phyloP scores from a whole-genome alignment of 1,284 basidiomycete genomes.

The Ganoderma leucocontextum region DNA sequence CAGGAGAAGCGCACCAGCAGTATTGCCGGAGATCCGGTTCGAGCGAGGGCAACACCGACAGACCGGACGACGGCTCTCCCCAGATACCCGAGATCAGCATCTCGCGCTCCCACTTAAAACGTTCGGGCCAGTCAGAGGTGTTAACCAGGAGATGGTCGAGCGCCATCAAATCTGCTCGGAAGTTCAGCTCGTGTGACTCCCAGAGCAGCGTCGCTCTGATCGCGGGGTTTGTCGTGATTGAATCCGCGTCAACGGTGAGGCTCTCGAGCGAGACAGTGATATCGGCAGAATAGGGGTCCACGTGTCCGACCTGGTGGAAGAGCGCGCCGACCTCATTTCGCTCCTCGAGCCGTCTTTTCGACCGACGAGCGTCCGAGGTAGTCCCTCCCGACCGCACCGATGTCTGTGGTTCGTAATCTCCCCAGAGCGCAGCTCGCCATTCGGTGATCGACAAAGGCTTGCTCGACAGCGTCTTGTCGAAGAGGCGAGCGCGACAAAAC shows the following conservation, averaged over 20 bases:
- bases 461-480: slow-evolving; percentile 11
- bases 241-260: not conserved
- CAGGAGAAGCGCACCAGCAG: not conserved
- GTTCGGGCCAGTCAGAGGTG: not conserved
- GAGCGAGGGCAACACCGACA: slow-evolving; percentile 33
- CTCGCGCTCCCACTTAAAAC: slow-evolving; percentile 5
- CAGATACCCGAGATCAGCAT: slow-evolving; percentile 1
- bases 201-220: not conserved
- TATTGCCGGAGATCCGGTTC: not conserved
- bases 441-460: slow-evolving; percentile 15
- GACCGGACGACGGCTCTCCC: not conserved
- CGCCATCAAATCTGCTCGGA: slow-evolving; percentile 3
- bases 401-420: slow-evolving; percentile 1
- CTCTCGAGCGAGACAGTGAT: not conserved
- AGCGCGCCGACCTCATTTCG: slow-evolving; percentile 13
- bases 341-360: slow-evolving; percentile 10
- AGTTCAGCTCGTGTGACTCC: slow-evolving; percentile 10
- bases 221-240: not conserved
- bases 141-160: slow-evolving; percentile 2
- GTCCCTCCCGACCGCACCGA: not conserved
- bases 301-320: slow-evolving; percentile 8
- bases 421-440: slow-evolving; percentile 20
- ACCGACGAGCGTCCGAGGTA: not conserved
- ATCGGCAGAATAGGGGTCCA: slow-evolving; percentile 9
- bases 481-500: slow-evolving; percentile 17